A percentile compares a stretch with the other conserved stretches of the same genome.
Evolutionary conservation across 352 stramenopile species (phyloP).

Genomic region (Detonula confervacea): DNA sequence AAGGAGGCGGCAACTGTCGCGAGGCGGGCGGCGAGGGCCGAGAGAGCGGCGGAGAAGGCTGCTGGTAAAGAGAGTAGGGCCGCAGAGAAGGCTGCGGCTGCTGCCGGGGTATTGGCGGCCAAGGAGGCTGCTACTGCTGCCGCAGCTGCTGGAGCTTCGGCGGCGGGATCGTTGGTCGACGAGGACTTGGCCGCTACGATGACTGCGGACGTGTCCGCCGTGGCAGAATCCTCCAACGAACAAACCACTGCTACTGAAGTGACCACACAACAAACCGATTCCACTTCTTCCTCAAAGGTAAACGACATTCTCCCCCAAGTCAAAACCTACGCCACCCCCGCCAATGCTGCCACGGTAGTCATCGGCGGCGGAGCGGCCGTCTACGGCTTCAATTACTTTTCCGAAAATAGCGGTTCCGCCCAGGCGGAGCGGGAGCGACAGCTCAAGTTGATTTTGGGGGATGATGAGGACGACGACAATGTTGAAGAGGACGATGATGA

Average conservation of each 20-base stretch:
- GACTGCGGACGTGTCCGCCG: constrained; percentile 3
- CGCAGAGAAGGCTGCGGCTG: constrained; percentile 33
- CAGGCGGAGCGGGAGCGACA: constrained; percentile 72
- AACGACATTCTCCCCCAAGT: constrained; percentile 23
- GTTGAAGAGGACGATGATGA: constrained; percentile 43
- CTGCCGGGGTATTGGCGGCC: too few relatives aligned
- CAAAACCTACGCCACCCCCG: constrained; percentile 41
- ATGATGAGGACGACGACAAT: constrained; percentile 45
- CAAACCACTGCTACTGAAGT: constrained; percentile 16
- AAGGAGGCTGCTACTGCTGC: constrained; percentile 10
- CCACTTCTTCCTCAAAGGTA: not conserved
- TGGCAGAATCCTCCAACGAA: constrained; percentile 1
- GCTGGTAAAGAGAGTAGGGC: constrained; percentile 24
- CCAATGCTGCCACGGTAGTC: constrained; percentile 58
- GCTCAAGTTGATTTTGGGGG: constrained; percentile 74
- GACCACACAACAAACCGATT: not conserved
- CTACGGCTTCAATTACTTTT: constrained; percentile 69
- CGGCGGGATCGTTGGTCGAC: constrained; percentile 14
- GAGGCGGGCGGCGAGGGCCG: constrained; percentile 27
- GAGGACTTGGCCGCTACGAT: constrained; percentile 37
- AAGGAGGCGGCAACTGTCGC: too few relatives aligned
- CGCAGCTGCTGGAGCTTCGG: not conserved
- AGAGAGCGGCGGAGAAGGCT: constrained; percentile 43
- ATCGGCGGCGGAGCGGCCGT: constrained; percentile 52
- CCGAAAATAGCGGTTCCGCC: constrained; percentile 52